Base-by-base conservation (phyloP, 2,329 filamentous ascomycete genomes). In the Beauveria bassiana region DNA sequence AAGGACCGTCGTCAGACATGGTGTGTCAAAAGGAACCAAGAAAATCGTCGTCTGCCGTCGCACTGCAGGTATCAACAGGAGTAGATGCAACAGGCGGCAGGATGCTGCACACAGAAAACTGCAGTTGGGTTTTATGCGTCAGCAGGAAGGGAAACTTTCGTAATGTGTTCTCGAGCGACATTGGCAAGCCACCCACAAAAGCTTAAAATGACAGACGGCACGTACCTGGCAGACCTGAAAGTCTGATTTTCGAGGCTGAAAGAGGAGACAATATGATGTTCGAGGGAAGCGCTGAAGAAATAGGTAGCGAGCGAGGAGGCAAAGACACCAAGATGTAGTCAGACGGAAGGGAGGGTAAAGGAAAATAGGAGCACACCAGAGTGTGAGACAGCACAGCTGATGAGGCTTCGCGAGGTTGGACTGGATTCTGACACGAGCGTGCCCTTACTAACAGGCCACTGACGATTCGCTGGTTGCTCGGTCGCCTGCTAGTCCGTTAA, bases 1-100 rank as follows among this genome's bases (percentile, higher is more conserved):
- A 79, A 61, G 84, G 83, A 47, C 78, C 74, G 63, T 77, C 74
- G 38, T 59, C 57, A 22, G 57, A 59, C 57, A 59, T 59, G 47
- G 22, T 31, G 28, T 20, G 45, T 24, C 7, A 38, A 38, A 16
- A 40, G 45, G 20, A 16, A 7, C 7, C 22, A 14, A 20, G 10
- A 16, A 20, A 43, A 12, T 14, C n/a, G 52, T 26, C 24, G 55
- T 40, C 46, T 28, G 55, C 3, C 31, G 55, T 50, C 31, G 34
- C 24, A 42, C 55, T 42, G 46, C 45, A 58, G 45, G 22, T 28
- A 16, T 49, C 54, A 24, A 26, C 1, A 28, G 42, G 54, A 28
- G 18, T 5, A 24, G 16, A 14, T 20, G 18, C 34, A 16, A 5
- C 14, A 38, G 34, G 14, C 34, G 34, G 34, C 14, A 14, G 34